A percentile compares a stretch with the other conserved stretches of the same genome.
Evolutionary conservation across 352 stramenopile genomes (phyloP).

Genomic region (Pythium diclinum): DNA sequence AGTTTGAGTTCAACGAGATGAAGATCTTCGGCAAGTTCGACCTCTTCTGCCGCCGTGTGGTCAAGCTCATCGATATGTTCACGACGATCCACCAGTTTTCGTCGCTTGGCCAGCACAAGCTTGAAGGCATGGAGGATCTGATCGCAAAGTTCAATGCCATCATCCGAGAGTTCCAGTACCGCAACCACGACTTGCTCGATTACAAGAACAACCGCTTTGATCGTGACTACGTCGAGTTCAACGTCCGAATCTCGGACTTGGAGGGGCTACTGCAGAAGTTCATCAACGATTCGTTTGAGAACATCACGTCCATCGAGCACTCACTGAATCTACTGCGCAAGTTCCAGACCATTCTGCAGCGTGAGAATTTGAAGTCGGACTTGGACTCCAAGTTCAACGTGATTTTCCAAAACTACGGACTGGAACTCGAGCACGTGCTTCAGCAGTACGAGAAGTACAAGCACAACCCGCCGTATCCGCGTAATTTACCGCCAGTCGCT

Average conservation of each 20-base stretch:
- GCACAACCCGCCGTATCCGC: slow-evolving; percentile 94
- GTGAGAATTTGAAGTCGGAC: slow-evolving; percentile 97
- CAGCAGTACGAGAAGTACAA: slow-evolving; percentile 99
- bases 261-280: slow-evolving; percentile 97
- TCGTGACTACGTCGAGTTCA: slow-evolving; percentile 95
- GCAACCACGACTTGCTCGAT: slow-evolving; percentile 95
- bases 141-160: slow-evolving; percentile 95
- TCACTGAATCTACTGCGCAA: slow-evolving; percentile 96
- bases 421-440: slow-evolving; percentile 97
- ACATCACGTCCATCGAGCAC: slow-evolving; percentile 98
- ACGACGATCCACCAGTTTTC: slow-evolving; percentile 97
- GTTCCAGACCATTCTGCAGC: slow-evolving; percentile 97
- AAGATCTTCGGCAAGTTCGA: slow-evolving; percentile 99
- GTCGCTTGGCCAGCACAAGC: slow-evolving; percentile 89
- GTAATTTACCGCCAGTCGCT: slow-evolving; percentile 96
- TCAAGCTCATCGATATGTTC: slow-evolving; percentile 99
- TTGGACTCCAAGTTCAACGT: slow-evolving; percentile 98
- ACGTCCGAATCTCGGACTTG: slow-evolving; percentile 94
- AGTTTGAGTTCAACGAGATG: slow-evolving; percentile 99
- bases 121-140: slow-evolving; percentile 90
- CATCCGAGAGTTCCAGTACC: slow-evolving; percentile 96
- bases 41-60: slow-evolving; percentile 95
- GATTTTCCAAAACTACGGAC: slow-evolving; percentile 98
- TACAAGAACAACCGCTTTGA: slow-evolving; percentile 99
- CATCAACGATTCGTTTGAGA: slow-evolving; percentile 99